Base-by-base conservation (phyloP, 164 flowering plant species). In the Magnolia officinalis region DNA sequence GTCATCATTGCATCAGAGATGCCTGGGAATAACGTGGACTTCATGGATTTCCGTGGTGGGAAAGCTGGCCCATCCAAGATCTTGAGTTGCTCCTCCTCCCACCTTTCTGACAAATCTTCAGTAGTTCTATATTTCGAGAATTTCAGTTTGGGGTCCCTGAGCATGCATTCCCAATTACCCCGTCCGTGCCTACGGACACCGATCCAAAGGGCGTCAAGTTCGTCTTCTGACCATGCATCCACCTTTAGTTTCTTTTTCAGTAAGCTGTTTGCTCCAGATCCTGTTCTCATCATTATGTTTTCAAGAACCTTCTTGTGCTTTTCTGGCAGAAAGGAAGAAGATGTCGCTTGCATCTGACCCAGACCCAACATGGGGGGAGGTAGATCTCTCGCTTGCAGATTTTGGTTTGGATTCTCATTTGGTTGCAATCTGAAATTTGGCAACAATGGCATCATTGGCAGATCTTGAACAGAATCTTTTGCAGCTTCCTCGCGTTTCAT, bases 181-280 rank as follows among this genome's bases (percentile, higher is more conserved):
- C 83, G 80, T 52, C 99, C 99, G 83, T 96, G 92, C 78, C 99
- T 85, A 51, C 99, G 97, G 76, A 96, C 95, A 76, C 99, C 99
- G 83, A 96, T 87, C 99, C 99, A 96, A 14, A 96, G 90, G 73
- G 82, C 86, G 85, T 96, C 99, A 64, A 96, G 97, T 81, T 96
- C 99, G 81, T 96, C 95, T 77, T 96, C 99, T 50, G 98, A 88
- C 99, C 99, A 96, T n/a, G 65, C 50, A 82, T 91, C 92, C 18
- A 77, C 71, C 84, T 84, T 92, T n/a, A 82, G 31, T 75, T 84
- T 90, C 88, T 83, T 90, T 78, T 80, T 89, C 21, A 81, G 74
- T 51, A 80, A 76, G 82, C 75, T 86, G 82, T 80, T 83, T 13
- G 88, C 71, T 77, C 93, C 96, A 71, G 89, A 76, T 11, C 90